A percentile compares a stretch with the other conserved stretches of the same genome.
These are phyloP conservation scores for Ceratocystis variospora DNA, from an alignment of 2,329 filamentous ascomycete species.

Conservation along the genomic window DNA sequence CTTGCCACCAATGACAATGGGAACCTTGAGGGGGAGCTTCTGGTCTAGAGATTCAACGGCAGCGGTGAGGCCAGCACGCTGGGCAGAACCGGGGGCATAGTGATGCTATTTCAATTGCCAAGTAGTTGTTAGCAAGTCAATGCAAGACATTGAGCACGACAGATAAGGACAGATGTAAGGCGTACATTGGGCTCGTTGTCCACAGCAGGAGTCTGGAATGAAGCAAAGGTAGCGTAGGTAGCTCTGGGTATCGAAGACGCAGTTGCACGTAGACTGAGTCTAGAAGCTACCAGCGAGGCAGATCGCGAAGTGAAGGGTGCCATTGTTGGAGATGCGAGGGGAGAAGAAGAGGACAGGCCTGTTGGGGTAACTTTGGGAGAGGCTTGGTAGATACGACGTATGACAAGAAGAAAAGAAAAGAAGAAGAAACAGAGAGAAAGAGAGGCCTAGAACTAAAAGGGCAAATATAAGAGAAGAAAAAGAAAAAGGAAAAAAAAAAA, in stretches of 20 bases:
- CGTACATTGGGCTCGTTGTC: slow-evolving; percentile 92
- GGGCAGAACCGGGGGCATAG: slow-evolving; percentile 70
- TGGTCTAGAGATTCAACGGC: slow-evolving; percentile 58
- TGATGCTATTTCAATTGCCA: slow-evolving; percentile 50
- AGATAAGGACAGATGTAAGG: slow-evolving; percentile 20
- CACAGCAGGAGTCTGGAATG: slow-evolving; percentile 77
- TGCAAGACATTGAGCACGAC: neutral
- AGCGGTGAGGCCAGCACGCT: slow-evolving; percentile 60
- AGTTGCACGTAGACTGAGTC: slow-evolving; percentile 10
- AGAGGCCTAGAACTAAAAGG: neutral
- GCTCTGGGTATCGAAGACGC: slow-evolving; percentile 3
- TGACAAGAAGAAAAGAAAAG: neutral
- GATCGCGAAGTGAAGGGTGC: slow-evolving; percentile 13
- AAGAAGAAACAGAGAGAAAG: neutral
- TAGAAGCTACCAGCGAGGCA: slow-evolving; percentile 13
- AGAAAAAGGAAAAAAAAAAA: neutral
- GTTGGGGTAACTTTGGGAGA: neutral
- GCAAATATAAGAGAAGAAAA: neutral
- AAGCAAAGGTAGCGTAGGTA: slow-evolving; percentile 48
- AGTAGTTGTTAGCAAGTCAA: neutral
- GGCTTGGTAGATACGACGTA: neutral
- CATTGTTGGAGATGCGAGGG: slow-evolving; percentile 2
- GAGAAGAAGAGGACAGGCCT: neutral
- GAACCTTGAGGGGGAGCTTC: slow-evolving; percentile 60
- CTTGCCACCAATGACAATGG: slow-evolving; percentile 62